A percentile compares a stretch with the other conserved stretches of the same genome.
phyloP scores from a whole-genome alignment of 495 filamentous ascomycete genomes.

The Podospora sp. region DNA sequence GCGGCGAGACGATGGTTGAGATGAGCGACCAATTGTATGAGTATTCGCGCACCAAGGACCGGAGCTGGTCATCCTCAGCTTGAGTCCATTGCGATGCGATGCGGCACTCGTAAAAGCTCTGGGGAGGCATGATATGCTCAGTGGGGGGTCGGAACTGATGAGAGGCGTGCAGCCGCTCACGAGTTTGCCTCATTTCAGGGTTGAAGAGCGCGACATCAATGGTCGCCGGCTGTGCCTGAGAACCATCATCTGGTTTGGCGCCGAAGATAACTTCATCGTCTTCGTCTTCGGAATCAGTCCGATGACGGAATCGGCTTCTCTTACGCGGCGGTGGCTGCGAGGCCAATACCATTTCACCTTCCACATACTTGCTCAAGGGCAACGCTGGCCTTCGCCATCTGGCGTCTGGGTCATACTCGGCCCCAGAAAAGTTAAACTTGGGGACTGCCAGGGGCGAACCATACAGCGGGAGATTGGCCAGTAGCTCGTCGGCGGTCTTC shows the following conservation, averaged over 20 bases:
- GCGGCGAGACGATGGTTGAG: conserved; percentile 71
- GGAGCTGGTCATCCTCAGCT: conserved; percentile 86
- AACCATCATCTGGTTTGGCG: conserved; percentile 42
- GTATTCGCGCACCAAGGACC: conserved; percentile 82
- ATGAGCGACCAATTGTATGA: conserved; percentile 97
- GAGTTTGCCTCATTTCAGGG: conserved; percentile 84
- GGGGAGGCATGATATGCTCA: conserved; percentile 83
- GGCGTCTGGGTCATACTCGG: conserved; percentile 65
- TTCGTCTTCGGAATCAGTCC: conserved; percentile 66
- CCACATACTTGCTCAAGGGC: conserved; percentile 83
- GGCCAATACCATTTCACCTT: conserved; percentile 73
- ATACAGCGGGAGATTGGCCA: conserved; percentile 83
- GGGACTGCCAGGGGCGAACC: conserved; percentile 63
- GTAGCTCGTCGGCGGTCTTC: conserved; percentile 73
- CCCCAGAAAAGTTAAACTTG: conserved; percentile 54
- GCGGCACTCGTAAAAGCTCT: conserved; percentile 84
- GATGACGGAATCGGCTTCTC: conserved; percentile 77
- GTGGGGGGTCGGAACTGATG: conserved; percentile 93
- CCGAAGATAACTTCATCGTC: conserved; percentile 53
- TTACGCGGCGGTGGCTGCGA: conserved; percentile 70
- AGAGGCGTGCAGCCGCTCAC: conserved; percentile 87
- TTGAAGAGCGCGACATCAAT: conserved; percentile 83
- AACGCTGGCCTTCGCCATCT: conserved; percentile 74
- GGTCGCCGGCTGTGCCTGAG: conserved; percentile 65
- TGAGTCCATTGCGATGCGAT: conserved; percentile 87